phyloP scores from a whole-genome alignment of 2,329 filamentous ascomycete species.

The Calonectria multiphialidica region DNA sequence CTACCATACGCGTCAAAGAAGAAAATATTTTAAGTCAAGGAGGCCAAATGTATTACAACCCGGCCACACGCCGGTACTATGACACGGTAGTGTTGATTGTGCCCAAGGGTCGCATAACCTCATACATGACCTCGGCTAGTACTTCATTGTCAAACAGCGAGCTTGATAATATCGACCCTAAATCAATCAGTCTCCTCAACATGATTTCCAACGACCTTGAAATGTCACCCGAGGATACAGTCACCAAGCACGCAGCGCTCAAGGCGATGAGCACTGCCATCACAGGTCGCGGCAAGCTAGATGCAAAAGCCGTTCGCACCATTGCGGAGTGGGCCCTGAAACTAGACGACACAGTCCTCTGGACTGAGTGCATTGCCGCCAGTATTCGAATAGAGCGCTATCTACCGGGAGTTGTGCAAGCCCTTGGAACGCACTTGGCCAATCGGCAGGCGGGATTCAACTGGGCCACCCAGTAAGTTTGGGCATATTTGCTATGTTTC shows the following conservation, averaged over 20 bases:
- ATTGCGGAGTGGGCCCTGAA: conserved; percentile 27
- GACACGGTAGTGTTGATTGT: conserved; percentile 16
- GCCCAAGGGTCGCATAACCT: conserved; percentile 2
- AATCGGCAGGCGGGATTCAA: not conserved
- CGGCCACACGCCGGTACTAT: conserved; percentile 1
- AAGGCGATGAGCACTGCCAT: not conserved
- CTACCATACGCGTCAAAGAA: not conserved
- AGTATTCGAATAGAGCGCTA: not conserved
- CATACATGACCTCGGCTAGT: not conserved
- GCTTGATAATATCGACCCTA: not conserved
- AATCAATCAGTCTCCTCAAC: not conserved
- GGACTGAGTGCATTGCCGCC: not conserved
- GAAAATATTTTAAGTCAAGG: conserved; percentile 16
- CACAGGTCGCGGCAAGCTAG: not conserved
- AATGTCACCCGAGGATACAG: not conserved
- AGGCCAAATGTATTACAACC: too few relatives aligned
- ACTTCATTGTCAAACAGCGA: not conserved
- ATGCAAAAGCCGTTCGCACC: not conserved
- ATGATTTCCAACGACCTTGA: conserved; percentile 23
- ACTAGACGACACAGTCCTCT: not conserved
- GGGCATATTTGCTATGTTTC: not conserved
- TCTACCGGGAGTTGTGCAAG: not conserved
- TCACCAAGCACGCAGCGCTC: not conserved
- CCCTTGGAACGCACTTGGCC: not conserved
- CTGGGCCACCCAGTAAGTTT: conserved; percentile 17